Evolutionary conservation across 2,329 filamentous ascomycete species (phyloP), one percentile per base, ranked within the genome.

Genomic region (Microascus cirrosus): DNA sequence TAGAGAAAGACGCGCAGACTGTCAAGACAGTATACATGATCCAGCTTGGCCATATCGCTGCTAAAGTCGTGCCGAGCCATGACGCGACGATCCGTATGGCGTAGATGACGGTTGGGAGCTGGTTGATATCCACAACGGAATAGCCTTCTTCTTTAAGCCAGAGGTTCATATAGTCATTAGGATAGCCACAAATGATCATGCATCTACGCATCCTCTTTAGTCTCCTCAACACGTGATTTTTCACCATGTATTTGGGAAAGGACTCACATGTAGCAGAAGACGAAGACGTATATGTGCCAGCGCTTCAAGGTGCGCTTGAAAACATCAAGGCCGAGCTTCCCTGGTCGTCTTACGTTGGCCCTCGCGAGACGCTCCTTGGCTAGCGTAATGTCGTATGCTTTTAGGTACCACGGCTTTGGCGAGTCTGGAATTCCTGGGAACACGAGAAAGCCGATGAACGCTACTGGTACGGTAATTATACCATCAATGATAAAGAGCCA

Each of bases 401-500:
- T 42, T 5, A 42, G 36, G 36, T 42, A 42, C 13, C 12, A 42
- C 18, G 36, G 36, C 36, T n/a, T 42, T 42, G 36, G 36, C 6
- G 36, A 42, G 36, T 42, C 36, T 1, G 69, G 69, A 10, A 62
- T 60, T 50, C 72, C 70, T 0, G 69, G 70, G 20, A 71, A 67
- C 24, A 67, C 66, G 58, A 65, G 66, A 56, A 65, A 71, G 3
- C 69, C 70, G 36, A 66, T 69, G 0, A 67, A 15, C 12, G 66
- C 68, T 34, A 71, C 63, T 1, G 69, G 68, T 2, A 70, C 62
- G 2, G 66, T 65, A 36, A 71, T 68, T 5, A 71, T 63, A 2
- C 72, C 73, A 59, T 76, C 74, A 62, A 76, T 73, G 45, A 77
- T 69, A 59, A 77, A 77, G 2, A 77, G 68, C 74, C 73, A 77